Evolutionary conservation across 345 rosid species (phyloP), one percentile per base, ranked within the genome.

Genomic region (Pelargonium nanum): DNA sequence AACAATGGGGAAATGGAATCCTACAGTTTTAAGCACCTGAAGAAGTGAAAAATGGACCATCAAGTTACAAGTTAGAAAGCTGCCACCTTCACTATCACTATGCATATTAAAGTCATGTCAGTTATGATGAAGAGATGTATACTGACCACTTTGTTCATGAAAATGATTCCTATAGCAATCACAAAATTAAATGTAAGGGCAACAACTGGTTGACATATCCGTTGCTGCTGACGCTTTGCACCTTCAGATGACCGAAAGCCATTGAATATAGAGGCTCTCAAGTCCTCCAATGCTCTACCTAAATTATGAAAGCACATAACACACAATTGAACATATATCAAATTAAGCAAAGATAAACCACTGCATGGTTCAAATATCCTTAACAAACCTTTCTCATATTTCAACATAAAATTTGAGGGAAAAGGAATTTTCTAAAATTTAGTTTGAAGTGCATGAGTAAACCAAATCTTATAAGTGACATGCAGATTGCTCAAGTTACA

Each of bases 1-100:
- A 66, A 85, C 82, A 45, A 93, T 88, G 2, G 97, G 99, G 67
- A 81, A 93, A 53, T 83, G 83, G 79, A 93, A 93, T 40, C 96
- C 91, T 32, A 80, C 75, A 59, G 87, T 86, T 77, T 85, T 80
- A 65, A 93, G 88, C 70, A 93, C 97, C 96, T 93, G 82, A 30
- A 54, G 4, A 59, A 28, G 23, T 34, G 12, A 34, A 28, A 6
- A 53, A 20, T 20, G 25, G 19, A 9, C 16, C 25, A 62, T 7
- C 19, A 60, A 54, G 48, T 40, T 22, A 20, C 55, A 32, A 26
- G 34, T 24, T 23, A 25, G 24, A 55, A 26, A 32, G 34, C 34
- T 24, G 56, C 9, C 61, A 45, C 19, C 13, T 32, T 53, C 9
- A 60, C 17, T 59, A 60, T 40, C 45, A 45, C 48, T 19, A 21